Evolutionary conservation across 805 yeast genomes (phyloP).

Genomic region (Ogataea saltuana): DNA sequence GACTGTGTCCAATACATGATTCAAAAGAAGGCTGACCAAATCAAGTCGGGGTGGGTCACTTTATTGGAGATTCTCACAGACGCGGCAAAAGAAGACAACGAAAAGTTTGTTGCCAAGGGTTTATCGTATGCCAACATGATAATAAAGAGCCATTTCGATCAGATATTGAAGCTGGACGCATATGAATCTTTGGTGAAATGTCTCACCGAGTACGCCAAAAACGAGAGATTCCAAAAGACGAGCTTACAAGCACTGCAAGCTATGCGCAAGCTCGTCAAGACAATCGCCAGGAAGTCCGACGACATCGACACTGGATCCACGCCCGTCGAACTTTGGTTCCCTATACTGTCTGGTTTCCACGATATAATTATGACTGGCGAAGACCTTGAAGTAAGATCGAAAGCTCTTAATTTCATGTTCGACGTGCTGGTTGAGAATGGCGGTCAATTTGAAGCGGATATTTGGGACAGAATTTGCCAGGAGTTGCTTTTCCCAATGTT

Average conservation of each 20-base stretch:
- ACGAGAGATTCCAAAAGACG: constrained; percentile 74
- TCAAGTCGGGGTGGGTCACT: constrained; percentile 94
- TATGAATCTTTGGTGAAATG: constrained; percentile 67
- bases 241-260: constrained; percentile 81
- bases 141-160: constrained; percentile 58
- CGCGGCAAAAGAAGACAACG: constrained; percentile 65
- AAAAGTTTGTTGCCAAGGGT: constrained; percentile 61
- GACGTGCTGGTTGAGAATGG: constrained; percentile 82
- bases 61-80: constrained; percentile 75
- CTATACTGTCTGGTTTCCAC: constrained; percentile 80
- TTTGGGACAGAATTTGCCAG: constrained; percentile 82
- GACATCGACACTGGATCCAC: constrained; percentile 34
- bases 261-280: constrained; percentile 59
- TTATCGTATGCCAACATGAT: constrained; percentile 64
- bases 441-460: constrained; percentile 63
- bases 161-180: constrained; percentile 70
- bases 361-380: constrained; percentile 91
- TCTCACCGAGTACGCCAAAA: constrained; percentile 79
- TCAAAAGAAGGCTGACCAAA: constrained; percentile 65
- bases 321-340: constrained; percentile 74
- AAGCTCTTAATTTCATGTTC: constrained; percentile 81
- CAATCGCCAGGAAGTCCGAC: constrained; percentile 49
- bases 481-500: constrained; percentile 88
- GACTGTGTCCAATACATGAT: constrained; percentile 90
- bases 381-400: constrained; percentile 90